Base-by-base conservation (phyloP, 305 asterid species). In the Stenogyne calaminthoides region DNA sequence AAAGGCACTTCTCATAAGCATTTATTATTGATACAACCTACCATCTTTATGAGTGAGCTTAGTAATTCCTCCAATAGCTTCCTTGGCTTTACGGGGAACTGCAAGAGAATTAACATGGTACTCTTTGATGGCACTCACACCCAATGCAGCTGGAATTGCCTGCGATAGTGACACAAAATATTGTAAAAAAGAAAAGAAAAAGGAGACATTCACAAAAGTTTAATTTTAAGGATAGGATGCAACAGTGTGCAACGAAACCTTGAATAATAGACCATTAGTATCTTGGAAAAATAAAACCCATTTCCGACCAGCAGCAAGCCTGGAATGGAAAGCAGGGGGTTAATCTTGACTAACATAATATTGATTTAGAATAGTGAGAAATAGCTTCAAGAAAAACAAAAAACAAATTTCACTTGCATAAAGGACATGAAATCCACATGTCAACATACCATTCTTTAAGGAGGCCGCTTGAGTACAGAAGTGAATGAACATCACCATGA, bases 251-350 rank as follows among this genome's bases (percentile, higher is more conserved):
- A 70, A 59, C 74, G 32, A 70, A 79, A 92, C 99, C 97, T 92
- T 95, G 88, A 95, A 95, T 56, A 95, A 90, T 78, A 95, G 97
- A 71, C 96, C 99, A 80, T 95, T 95, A 36, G 99, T 95, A 78
- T 95, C 99, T 84, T 95, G 99, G 86, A 95, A 95, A 86, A 95
- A 95, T 71, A 90, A 76, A 74, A 91, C 97, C 99, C 99, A 95
- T 77, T 84, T 91, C 69, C 96, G 85, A 60, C 97, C n/a, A 78
- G 87, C 89, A 76, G 74, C 89, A 74, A 82, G 85, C 99, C 99
- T 95, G 80, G 55, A 72, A 82, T 56, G 71, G 37, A n/a, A 68
- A 57, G 57, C 63, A 70, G 40, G 73, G 63, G 60, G 62, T 59
- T 37, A 76, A 56, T 57, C 77, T 61, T 68, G 18, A 66, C 8